A percentile compares a stretch with the other conserved stretches of the same genome.
Evolutionary conservation across 495 filamentous ascomycete genomes (phyloP).

Genomic region (Xanthoparmelia taractica): DNA sequence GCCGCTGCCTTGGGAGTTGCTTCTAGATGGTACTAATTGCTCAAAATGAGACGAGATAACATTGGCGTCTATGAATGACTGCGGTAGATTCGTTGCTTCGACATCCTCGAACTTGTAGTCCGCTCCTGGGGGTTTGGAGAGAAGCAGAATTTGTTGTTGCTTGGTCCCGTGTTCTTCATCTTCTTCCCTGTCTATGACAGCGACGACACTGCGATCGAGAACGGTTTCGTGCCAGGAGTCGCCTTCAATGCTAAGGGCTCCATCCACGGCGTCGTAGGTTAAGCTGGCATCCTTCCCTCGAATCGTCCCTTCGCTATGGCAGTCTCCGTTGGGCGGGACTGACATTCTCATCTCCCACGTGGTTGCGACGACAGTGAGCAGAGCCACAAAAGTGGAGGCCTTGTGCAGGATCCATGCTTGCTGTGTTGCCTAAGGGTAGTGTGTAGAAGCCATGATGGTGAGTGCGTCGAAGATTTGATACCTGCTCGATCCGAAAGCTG

Average conservation of each 20-base stretch:
- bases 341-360: slow-evolving; percentile 4
- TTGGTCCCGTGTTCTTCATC: neutral
- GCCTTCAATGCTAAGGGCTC: slow-evolving; percentile 1
- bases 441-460: slow-evolving; percentile 1
- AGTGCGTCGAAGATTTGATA: slow-evolving; percentile 5
- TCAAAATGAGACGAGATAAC: slow-evolving; percentile 1
- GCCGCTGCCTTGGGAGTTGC: neutral
- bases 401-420: neutral
- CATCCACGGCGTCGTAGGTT: slow-evolving; percentile 9
- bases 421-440: neutral
- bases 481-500: neutral
- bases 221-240: slow-evolving; percentile 11
- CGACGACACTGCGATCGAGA: slow-evolving; percentile 12
- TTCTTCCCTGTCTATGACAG: slow-evolving; percentile 8
- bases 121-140: slow-evolving; percentile 8
- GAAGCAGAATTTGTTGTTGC: slow-evolving; percentile 14
- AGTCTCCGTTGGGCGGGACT: neutral
- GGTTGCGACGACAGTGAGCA: neutral
- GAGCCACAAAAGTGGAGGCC: neutral
- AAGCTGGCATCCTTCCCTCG: slow-evolving; percentile 12
- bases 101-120: slow-evolving; percentile 11
- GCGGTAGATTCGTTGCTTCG: slow-evolving; percentile 9
- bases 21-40: neutral
- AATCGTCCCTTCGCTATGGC: slow-evolving; percentile 6
- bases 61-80: slow-evolving; percentile 11